phyloP scores from a whole-genome alignment of 305 asterid genomes.

The Fraxinus latifolia region DNA sequence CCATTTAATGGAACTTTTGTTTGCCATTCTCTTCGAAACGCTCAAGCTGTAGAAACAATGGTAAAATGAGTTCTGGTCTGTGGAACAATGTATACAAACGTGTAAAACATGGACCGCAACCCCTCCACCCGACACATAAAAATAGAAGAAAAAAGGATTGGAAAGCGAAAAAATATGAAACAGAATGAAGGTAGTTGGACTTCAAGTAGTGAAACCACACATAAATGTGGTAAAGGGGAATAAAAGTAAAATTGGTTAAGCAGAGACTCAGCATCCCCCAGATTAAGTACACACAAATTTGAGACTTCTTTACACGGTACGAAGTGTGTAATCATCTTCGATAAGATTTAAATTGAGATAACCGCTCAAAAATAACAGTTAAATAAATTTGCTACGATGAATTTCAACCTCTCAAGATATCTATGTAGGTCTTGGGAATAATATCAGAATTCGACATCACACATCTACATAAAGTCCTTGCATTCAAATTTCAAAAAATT shows the following conservation, averaged over 20 bases:
- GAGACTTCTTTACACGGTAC: neutral
- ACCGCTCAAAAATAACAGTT: neutral
- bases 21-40: constrained; percentile 52
- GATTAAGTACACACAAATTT: neutral
- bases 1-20: constrained; percentile 36
- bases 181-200: neutral
- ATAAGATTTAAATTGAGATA: neutral
- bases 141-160: neutral
- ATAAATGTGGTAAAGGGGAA: neutral
- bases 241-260: neutral
- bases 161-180: neutral
- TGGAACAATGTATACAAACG: neutral
- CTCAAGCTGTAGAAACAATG: constrained; percentile 48
- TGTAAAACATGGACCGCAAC: neutral
- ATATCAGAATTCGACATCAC: neutral
- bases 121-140: neutral
- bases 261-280: neutral
- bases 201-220: neutral
- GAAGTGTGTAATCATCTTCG: neutral
- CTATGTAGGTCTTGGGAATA: neutral
- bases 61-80: neutral
- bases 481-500: neutral
- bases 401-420: neutral
- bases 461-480: neutral
- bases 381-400: neutral